These are phyloP conservation scores for Chrysanthemum makinoi DNA, from an alignment of 129 eudicot species.

Conservation along the genomic window DNA sequence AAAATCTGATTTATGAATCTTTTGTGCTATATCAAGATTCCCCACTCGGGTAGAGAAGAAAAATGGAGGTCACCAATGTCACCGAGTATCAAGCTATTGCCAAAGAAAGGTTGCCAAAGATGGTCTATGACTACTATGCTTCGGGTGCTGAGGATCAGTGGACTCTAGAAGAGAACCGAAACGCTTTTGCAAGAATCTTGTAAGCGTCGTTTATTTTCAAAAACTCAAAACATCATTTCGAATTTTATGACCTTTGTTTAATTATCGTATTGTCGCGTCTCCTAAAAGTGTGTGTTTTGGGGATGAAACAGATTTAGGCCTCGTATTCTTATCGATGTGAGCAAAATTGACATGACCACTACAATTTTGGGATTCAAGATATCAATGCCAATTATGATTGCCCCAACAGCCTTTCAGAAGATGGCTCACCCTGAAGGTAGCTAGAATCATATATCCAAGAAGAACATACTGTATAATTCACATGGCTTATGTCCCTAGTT, in stretches of 20 bases:
- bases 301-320: slow-evolving; percentile 75
- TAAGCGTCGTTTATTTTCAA: slow-evolving; percentile 24
- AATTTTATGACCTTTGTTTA: background rate
- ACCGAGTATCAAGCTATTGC: slow-evolving; percentile 42
- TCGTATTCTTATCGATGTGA: slow-evolving; percentile 85
- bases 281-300: slow-evolving; percentile 1
- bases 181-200: slow-evolving; percentile 90
- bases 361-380: slow-evolving; percentile 84
- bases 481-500: background rate
- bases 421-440: slow-evolving; percentile 99
- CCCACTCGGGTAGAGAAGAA: slow-evolving; percentile 13
- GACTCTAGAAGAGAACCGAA: slow-evolving; percentile 73
- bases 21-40: slow-evolving; percentile 25
- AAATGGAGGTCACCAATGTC: slow-evolving; percentile 44
- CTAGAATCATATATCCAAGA: background rate
- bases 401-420: slow-evolving; percentile 90
- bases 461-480: background rate
- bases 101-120: slow-evolving; percentile 42
- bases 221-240: background rate
- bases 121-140: slow-evolving; percentile 40
- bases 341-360: slow-evolving; percentile 84
- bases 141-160: slow-evolving; percentile 51
- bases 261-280: background rate
- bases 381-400: slow-evolving; percentile 92
- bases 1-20: slow-evolving; percentile 19